These are phyloP conservation scores for Vigna nakashimae DNA, from an alignment of 306 rosid genomes.

Conservation along the genomic window DNA sequence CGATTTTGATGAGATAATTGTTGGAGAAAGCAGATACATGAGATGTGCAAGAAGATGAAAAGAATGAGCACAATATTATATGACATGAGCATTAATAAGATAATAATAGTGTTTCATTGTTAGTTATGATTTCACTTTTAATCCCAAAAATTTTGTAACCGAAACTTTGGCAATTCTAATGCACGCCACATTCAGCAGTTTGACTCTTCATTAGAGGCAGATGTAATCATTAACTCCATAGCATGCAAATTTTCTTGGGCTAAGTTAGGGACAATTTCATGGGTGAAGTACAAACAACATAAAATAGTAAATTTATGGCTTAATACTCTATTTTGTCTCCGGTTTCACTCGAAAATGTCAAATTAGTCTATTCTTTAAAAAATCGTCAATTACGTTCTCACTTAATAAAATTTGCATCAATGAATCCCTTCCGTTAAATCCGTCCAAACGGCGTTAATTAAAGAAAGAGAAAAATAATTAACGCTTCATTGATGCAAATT, in stretches of 20 bases:
- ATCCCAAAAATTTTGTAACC: background rate
- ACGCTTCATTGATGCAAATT: too few relatives aligned
- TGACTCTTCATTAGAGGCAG: slow-evolving; percentile 3
- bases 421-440: too few relatives aligned
- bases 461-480: too few relatives aligned
- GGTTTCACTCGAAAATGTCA: too few relatives aligned
- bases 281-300: background rate
- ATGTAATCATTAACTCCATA: background rate
- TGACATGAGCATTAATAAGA: slow-evolving; percentile 17
- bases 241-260: background rate
- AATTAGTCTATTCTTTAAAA: too few relatives aligned
- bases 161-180: slow-evolving; percentile 12
- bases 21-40: slow-evolving; percentile 43
- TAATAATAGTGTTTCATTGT: background rate
- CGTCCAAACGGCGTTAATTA: too few relatives aligned
- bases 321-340: too few relatives aligned
- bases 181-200: background rate
- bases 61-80: background rate
- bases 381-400: too few relatives aligned
- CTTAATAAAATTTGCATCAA: too few relatives aligned
- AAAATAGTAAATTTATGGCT: background rate
- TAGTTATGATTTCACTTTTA: slow-evolving; percentile 7
- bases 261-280: too few relatives aligned
- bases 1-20: slow-evolving; percentile 41
- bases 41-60: slow-evolving; percentile 2